These are phyloP conservation scores for Colletotrichum filicis DNA, from an alignment of 2,329 filamentous ascomycete species.

Conservation along the genomic window DNA sequence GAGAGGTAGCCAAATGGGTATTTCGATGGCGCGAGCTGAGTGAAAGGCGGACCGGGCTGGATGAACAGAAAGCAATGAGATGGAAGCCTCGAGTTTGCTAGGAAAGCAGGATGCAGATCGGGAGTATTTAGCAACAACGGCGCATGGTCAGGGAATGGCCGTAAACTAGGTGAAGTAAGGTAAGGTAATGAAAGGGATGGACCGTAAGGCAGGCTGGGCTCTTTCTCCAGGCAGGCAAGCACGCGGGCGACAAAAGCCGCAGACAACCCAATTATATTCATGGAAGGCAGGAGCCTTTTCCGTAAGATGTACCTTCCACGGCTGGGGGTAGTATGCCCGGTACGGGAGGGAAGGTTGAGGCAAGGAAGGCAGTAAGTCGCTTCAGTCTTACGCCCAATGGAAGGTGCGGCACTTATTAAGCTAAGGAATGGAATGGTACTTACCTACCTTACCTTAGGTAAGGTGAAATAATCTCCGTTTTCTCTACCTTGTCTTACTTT, in stretches of 20 bases:
- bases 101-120: conserved; percentile 6
- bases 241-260: not conserved
- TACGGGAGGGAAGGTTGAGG: no score
- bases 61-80: not conserved
- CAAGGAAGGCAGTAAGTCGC: not conserved
- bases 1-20: not conserved
- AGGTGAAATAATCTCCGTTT: not conserved
- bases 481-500: not conserved
- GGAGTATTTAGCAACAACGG: not conserved
- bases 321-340: not conserved
- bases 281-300: not conserved
- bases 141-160: not conserved
- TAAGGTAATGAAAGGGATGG: not conserved
- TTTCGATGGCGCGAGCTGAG: not conserved
- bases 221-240: conserved; percentile 2
- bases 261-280: not conserved
- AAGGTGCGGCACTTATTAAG: not conserved
- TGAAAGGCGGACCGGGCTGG: not conserved
- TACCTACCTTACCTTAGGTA: no score
- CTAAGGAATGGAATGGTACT: no score
- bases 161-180: not conserved
- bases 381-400: not conserved
- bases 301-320: not conserved
- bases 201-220: not conserved
- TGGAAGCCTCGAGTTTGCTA: not conserved